phyloP scores from a whole-genome alignment of 176 grass and related monocot species.

The Hsuehochloa calcarea region DNA sequence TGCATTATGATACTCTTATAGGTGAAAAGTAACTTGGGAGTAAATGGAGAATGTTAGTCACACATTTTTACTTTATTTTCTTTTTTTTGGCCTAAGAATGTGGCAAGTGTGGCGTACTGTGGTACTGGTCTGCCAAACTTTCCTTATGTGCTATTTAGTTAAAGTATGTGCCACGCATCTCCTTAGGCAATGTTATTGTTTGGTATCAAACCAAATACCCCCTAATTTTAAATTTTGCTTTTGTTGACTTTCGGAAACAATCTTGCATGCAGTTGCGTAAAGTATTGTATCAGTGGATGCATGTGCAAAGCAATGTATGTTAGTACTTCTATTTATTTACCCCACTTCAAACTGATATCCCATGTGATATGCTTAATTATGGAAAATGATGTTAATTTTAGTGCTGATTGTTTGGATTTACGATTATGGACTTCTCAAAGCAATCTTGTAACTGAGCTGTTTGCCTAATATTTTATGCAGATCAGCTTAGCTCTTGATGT shows the following conservation, averaged over 20 bases:
- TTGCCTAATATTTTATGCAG: constrained; percentile 50
- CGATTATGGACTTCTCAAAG: neutral
- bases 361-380: constrained; percentile 12
- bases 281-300: constrained; percentile 1
- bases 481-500: constrained; percentile 70
- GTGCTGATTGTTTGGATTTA: neutral
- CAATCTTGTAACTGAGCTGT: constrained; percentile 13
- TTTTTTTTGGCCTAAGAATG: neutral
- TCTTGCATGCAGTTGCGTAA: constrained; percentile 2
- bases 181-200: constrained; percentile 11
- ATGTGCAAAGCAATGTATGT: neutral
- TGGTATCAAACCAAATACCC: neutral
- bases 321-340: neutral
- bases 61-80: neutral
- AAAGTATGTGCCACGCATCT: neutral
- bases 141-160: neutral
- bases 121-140: neutral
- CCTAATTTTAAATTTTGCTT: neutral
- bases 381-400: neutral
- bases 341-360: neutral
- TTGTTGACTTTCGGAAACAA: neutral
- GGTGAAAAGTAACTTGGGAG: neutral
- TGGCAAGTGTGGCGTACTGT: neutral
- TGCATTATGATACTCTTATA: neutral
- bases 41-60: neutral